phyloP scores from a whole-genome alignment of 768 basidiomycete species.

The Tulasnella calospora region DNA sequence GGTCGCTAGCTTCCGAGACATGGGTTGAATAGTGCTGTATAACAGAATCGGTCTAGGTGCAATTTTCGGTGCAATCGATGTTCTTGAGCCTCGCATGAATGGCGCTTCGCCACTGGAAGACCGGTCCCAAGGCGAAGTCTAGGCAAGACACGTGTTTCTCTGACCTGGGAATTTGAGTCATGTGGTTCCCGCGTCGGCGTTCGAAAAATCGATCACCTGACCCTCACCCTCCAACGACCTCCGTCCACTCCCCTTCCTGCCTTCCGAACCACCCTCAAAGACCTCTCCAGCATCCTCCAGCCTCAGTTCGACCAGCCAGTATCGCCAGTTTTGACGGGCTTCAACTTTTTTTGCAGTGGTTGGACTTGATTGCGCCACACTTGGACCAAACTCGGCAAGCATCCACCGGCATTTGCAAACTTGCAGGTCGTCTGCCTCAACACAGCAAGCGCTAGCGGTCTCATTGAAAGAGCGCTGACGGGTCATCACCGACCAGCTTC shows the following conservation, averaged over 20 bases:
- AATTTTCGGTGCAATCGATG: not conserved
- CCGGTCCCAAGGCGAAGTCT: not conserved
- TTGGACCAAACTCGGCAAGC: not conserved
- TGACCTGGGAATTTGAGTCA: conserved; percentile 5
- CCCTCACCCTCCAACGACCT: not conserved
- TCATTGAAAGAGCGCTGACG: not conserved
- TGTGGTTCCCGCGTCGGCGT: conserved; percentile 11
- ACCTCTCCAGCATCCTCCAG: not conserved
- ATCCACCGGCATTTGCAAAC: not conserved
- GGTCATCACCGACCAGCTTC: not conserved
- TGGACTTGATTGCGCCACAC: not conserved
- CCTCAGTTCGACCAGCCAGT: not conserved
- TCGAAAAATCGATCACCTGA: conserved; percentile 12
- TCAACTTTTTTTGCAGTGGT: not conserved
- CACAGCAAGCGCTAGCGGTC: not conserved
- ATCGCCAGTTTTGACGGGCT: not conserved
- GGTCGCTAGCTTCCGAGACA: not conserved
- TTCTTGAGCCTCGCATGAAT: not conserved
- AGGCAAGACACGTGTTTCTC: not conserved
- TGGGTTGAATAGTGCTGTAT: not conserved
- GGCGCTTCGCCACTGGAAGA: not conserved
- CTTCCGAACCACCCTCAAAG: not conserved
- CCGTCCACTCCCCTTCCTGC: conserved; percentile 7
- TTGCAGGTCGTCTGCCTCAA: not conserved
- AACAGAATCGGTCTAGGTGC: not conserved